Evolutionary conservation across 306 rosid genomes (phyloP).

Genomic region (Senna tora): DNA sequence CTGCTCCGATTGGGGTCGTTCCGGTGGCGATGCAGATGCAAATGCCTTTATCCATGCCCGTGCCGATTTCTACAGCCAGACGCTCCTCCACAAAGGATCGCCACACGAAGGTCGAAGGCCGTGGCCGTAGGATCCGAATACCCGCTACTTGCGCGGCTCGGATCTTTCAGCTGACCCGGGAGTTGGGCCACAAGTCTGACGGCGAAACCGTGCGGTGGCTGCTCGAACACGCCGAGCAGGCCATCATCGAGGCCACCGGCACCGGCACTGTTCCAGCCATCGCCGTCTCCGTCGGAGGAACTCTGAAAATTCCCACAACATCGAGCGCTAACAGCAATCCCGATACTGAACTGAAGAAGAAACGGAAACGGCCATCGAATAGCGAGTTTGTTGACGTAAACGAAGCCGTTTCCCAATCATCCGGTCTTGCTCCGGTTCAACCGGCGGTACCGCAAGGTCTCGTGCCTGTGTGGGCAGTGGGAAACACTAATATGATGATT

Average conservation of each 20-base stretch:
- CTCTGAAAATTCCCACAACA: conserved; percentile 40
- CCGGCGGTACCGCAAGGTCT: conserved; percentile 55
- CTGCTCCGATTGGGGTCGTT: conserved; percentile 33
- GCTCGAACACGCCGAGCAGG: conserved; percentile 39
- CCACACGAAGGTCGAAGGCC: conserved; percentile 45
- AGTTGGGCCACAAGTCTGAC: conserved; percentile 44
- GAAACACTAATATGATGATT: conserved; percentile 55
- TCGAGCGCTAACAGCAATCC: background rate
- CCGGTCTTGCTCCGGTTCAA: conserved; percentile 62
- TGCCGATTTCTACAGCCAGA: background rate
- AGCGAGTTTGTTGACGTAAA: conserved; percentile 59
- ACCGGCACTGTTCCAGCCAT: conserved; percentile 48
- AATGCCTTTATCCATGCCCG: background rate
- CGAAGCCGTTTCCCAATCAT: conserved; percentile 51
- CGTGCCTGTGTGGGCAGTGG: conserved; percentile 65
- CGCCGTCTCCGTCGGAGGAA: conserved; percentile 40
- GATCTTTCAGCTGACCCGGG: conserved; percentile 48
- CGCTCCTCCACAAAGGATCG: conserved; percentile 49
- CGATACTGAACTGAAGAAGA: conserved; percentile 39
- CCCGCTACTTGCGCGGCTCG: conserved; percentile 48
- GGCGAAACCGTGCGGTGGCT: conserved; percentile 47
- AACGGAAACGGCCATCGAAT: conserved; percentile 59
- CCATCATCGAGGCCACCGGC: conserved; percentile 44
- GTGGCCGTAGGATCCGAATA: conserved; percentile 48
- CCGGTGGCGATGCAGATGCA: conserved; percentile 42